A percentile compares a stretch with the other conserved stretches of the same genome.
Conservation (phyloP, 768 basidiomycete genomes). For the Exidia glandulosa region DNA sequence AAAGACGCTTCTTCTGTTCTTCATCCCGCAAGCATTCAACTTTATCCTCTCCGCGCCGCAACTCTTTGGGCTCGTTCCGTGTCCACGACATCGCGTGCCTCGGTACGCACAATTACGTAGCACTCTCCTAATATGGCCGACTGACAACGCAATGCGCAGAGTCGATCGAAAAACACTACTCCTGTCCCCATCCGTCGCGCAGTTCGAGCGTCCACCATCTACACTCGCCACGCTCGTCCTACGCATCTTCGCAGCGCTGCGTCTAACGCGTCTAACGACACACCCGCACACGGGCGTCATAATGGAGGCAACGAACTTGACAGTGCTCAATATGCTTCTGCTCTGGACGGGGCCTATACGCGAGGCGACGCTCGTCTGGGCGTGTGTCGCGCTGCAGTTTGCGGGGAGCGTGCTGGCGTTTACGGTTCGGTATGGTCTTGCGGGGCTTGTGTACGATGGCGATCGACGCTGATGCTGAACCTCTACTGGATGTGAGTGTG, state of each 20-base stretch:
- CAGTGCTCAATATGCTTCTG: slow-evolving; percentile 80
- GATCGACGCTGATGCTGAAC: no score
- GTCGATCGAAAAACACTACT: slow-evolving; percentile 65
- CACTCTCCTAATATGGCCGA: neutral
- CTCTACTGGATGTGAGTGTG: neutral
- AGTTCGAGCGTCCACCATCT: slow-evolving; percentile 50
- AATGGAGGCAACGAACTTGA: slow-evolving; percentile 73
- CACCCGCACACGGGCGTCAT: slow-evolving; percentile 48
- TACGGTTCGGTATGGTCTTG: slow-evolving; percentile 79
- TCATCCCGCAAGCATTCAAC: slow-evolving; percentile 97
- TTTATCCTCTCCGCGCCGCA: slow-evolving; percentile 92
- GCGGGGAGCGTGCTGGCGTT: slow-evolving; percentile 76
- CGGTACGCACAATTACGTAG: slow-evolving; percentile 53
- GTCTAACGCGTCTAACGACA: slow-evolving; percentile 53
- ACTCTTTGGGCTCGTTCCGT: slow-evolving; percentile 85
- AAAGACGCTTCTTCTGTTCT: slow-evolving; percentile 92
- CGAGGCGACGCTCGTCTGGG: slow-evolving; percentile 67
- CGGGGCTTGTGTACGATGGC: slow-evolving; percentile 83
- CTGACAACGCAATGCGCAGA: slow-evolving; percentile 27
- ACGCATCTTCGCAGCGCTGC: slow-evolving; percentile 45
- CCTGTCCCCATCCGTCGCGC: slow-evolving; percentile 64
- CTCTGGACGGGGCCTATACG: slow-evolving; percentile 73
- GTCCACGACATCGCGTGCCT: slow-evolving; percentile 92
- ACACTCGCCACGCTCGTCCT: slow-evolving; percentile 44
- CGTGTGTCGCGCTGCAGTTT: slow-evolving; percentile 53